phyloP scores from a whole-genome alignment of 345 rosid species.

The Salix exigua region DNA sequence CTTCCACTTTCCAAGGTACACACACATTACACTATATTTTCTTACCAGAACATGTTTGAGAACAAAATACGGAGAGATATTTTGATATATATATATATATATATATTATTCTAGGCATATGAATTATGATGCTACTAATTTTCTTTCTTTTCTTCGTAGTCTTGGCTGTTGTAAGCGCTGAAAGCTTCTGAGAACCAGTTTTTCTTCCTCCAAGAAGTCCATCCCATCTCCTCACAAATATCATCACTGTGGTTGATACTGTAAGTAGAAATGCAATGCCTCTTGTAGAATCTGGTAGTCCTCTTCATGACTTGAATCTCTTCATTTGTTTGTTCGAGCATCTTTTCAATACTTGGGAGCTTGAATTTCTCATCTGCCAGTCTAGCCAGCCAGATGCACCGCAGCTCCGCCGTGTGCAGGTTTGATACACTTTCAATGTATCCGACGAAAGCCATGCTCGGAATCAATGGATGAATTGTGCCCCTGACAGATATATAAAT shows the following conservation, averaged over 20 bases:
- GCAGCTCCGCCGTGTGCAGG: constrained; percentile 47
- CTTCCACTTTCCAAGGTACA: no score
- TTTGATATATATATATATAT: no score
- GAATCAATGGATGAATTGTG: constrained; percentile 54
- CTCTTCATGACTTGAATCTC: constrained; percentile 49
- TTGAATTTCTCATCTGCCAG: constrained; percentile 34
- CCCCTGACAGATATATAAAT: constrained; percentile 28
- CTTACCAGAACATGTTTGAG: no score
- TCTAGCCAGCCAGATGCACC: constrained; percentile 52
- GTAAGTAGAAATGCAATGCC: constrained; percentile 85
- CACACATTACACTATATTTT: no score
- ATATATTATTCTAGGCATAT: no score
- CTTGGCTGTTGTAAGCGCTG: constrained; percentile 68
- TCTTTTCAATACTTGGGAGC: constrained; percentile 36
- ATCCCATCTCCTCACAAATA: constrained; percentile 75
- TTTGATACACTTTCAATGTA: constrained; percentile 53
- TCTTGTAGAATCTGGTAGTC: constrained; percentile 44
- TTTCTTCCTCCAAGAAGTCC: constrained; percentile 64
- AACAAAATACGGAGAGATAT: no score
- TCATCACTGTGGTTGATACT: constrained; percentile 87
- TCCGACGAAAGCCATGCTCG: constrained; percentile 61
- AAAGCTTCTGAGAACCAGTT: constrained; percentile 62
- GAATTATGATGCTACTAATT: no score
- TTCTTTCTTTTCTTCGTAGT: constrained; percentile 26
- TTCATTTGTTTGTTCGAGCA: constrained; percentile 32